Conservation (phyloP, 2,329 filamentous ascomycete genomes). For the Aspergillus terreus region DNA sequence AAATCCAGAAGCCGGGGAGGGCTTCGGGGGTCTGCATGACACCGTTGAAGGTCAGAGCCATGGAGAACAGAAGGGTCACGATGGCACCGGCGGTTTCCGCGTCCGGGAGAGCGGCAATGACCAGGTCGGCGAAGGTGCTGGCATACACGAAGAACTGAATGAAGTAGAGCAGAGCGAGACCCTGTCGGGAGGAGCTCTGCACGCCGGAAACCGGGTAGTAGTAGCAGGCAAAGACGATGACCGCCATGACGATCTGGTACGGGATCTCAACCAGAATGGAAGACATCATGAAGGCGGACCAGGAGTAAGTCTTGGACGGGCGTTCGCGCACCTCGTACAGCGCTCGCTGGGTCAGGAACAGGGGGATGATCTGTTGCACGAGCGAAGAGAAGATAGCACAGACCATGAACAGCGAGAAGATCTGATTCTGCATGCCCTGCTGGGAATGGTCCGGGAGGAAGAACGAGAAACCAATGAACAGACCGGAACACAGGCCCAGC, state of each 20-base stretch:
- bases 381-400: constrained; percentile 62
- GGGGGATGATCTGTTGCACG: constrained; percentile 60
- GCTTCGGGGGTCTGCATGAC: constrained; percentile 62
- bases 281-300: constrained; percentile 79
- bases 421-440: constrained; percentile 78
- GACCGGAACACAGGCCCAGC: constrained; percentile 58
- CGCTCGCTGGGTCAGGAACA: constrained; percentile 75
- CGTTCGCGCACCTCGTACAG: constrained; percentile 83
- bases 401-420: constrained; percentile 81
- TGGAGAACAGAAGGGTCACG: constrained; percentile 71
- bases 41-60: constrained; percentile 74
- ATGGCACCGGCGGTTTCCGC: constrained; percentile 72
- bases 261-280: constrained; percentile 82
- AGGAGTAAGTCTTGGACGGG: constrained; percentile 77
- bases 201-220: constrained; percentile 73
- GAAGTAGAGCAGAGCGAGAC: constrained; percentile 73
- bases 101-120: constrained; percentile 68
- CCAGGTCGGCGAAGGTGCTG: constrained; percentile 72
- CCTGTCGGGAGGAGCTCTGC: constrained; percentile 64
- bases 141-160: constrained; percentile 75
- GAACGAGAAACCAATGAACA: constrained; percentile 83
- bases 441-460: constrained; percentile 66
- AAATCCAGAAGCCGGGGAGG: constrained; percentile 67
- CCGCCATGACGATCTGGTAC: constrained; percentile 72
- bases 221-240: constrained; percentile 73